Base-by-base conservation (phyloP, 2,329 filamentous ascomycete genomes). In the Furcasterigmium sp. region DNA sequence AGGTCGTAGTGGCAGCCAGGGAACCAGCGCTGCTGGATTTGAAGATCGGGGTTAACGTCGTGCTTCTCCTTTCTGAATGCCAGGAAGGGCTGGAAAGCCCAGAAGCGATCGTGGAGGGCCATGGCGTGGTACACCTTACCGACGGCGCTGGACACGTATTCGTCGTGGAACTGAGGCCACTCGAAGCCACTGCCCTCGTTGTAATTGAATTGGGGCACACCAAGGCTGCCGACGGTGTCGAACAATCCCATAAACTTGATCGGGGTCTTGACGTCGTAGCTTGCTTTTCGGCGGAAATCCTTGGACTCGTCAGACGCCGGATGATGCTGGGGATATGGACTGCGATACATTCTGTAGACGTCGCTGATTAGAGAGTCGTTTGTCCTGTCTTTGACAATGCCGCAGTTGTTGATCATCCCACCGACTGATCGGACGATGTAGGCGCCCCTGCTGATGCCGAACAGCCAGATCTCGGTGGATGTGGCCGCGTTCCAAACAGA, bases 351-450 rank as follows among this genome's bases (percentile, higher is more conserved):
- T n/a, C 45, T 41, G 34, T 56, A 56, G 3, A 55, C 51, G 30
- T 55, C 46, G 28, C 11, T 30, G 28, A 11, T 44, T 13, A 25
- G 43, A 53, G 14, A 54, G 48, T 11, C 26, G 15, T 49, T 45
- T 10, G 30, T 46, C 8, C 45, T 30, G 3, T 41, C 46, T 3
- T 50, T 50, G 38, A 55, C 29, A 13, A 58, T 53, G 30, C 56
- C 56, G 44, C 53, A 58, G 43, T 57, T 58, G 51, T 58, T 58
- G 37, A 58, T 57, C 53, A 57, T 51, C 2, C 55, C 54, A 2
- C 52, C 55, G 0, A 58, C 52, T 6, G 41, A 53, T 1, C 56
- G 49, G 4, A 53, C 51, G 9, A 53, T 48, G 30, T 49, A 57
- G 3, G 56, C 48, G 13, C 56, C 56, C n/a, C 55, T 45, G 5